A percentile compares a stretch with the other conserved stretches of the same genome.
phyloP scores from a whole-genome alignment of 129 eudicot genomes.

The Oenanthe sinensis region DNA sequence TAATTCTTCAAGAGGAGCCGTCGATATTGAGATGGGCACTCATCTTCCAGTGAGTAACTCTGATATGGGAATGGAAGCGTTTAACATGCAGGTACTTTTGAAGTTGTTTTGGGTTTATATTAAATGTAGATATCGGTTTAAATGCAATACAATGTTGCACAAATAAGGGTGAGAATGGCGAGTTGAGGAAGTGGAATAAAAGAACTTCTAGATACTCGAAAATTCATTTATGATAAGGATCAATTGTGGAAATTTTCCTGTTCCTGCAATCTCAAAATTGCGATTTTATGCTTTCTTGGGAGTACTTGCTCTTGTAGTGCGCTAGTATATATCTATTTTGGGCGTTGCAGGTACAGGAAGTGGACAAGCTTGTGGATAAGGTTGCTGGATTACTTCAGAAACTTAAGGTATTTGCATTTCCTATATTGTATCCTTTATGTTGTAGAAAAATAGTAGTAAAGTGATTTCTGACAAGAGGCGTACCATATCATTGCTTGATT shows the following conservation, averaged over 20 bases:
- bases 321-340: not conserved
- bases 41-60: constrained; percentile 53
- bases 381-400: constrained; percentile 47
- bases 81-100: constrained; percentile 54
- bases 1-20: constrained; percentile 31
- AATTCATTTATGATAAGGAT: not conserved
- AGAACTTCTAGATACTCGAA: not conserved
- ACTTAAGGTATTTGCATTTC: constrained; percentile 44
- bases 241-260: not conserved
- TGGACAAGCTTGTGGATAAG: constrained; percentile 70
- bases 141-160: not conserved
- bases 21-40: constrained; percentile 60
- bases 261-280: not conserved
- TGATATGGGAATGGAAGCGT: constrained; percentile 66
- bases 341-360: constrained; percentile 54
- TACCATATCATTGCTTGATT: not conserved
- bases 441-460: not conserved
- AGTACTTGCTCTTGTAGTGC: not conserved
- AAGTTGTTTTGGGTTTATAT: not conserved
- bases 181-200: not conserved
- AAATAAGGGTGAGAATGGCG: not conserved
- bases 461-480: not conserved
- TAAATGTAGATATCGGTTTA: not conserved
- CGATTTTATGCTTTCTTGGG: not conserved
- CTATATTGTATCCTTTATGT: not conserved